Base-by-base conservation (phyloP, 2,329 filamentous ascomycete species). In the Nectriaceae sp. region DNA sequence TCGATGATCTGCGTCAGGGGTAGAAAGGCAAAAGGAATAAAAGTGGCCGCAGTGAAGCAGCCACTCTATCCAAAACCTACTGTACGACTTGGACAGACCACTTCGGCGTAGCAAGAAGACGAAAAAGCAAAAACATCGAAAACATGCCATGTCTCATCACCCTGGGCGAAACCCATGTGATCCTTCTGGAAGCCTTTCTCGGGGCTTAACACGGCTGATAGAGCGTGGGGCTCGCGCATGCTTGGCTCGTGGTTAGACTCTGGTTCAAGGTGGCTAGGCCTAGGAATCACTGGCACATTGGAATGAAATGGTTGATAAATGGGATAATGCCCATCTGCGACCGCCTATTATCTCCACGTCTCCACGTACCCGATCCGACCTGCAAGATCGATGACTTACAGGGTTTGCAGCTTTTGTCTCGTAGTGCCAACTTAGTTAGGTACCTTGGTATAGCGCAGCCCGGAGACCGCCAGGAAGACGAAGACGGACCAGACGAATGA, bases 161-260 rank as follows among this genome's bases (percentile, higher is more conserved):
- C 37, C 21, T 10, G 42, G 21, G 47, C 35, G 35, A 37, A 21
- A 10, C 20, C 19, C 16, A 21, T 11, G 10, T 39, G 18, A 21
- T 39, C 20, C 40, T 57, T 61, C 54, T 61, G 42, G 52, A 60
- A 56, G 46, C 42, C 44, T 56, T 52, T 31, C 40, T 42, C 41
- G 45, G 33, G n/a, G 15, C 26, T 31, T 8, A 31, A 8, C 8
- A 31, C 11, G n/a, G 48, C 49, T 40, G 42, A n/a, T n/a, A n/a
- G n/a, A 21, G 36, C 49, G 38, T 55, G 46, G 57, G 41, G 44
- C 46, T 35, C 16, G 29, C 11, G 13, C 22, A 10, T 26, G 13
- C 48, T 47, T 55, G 52, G 52, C 45, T 57, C 45, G 42, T 53
- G 26, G 36, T 21, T 38, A 42, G 33, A 24, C 41, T 48, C n/a